Evolutionary conservation across 164 flowering plant genomes (phyloP), one percentile per base, ranked within the genome.

Genomic region (Pachysandra terminalis): DNA sequence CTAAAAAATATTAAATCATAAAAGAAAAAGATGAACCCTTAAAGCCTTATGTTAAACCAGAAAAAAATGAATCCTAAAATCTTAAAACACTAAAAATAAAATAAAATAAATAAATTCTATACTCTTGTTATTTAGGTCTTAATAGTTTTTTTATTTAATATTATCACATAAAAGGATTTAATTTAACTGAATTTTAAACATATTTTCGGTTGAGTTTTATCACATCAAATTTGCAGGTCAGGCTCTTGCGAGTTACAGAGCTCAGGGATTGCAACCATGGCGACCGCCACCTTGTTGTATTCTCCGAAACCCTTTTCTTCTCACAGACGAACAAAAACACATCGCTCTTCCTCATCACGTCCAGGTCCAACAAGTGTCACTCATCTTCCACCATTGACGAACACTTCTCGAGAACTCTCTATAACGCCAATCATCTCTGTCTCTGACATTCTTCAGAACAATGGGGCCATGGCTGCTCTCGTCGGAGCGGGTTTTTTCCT

Each of bases 401-500:
- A 1, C 49, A 35, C 52, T 56, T 27, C 27, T 57, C 63, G 41
- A 19, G 64, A 41, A n/a, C 32, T 24, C 10, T 19, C 58, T 3
- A 5, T 22, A 12, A 13, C 22, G 12, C 21, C 59, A 40, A 24
- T 59, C 28, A 23, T 9, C 53, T 6, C 6, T 25, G 14, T 13
- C n/a, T n/a, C n/a, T 25, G 28, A 21, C 37, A 10, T 51, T 54
- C 35, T 19, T 56, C 51, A 19, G 37, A 58, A 26, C 37, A 51
- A 37, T 16, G 22, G 22, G 0, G 22, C 51, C 8, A 5, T 70
- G 9, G 61, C 70, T 24, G 75, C 72, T 65, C 37, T 84, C 4
- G 19, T 82, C 9, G 85, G 87, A 25, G 74, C 75, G 7, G 87
- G 90, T 0, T 24, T 84, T 54, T 70, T 71, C 22, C 25, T 83